Evolutionary conservation across 129 eudicot genomes (phyloP), one percentile per base, ranked within the genome.

Genomic region (carrot (Daucus carota)): DNA sequence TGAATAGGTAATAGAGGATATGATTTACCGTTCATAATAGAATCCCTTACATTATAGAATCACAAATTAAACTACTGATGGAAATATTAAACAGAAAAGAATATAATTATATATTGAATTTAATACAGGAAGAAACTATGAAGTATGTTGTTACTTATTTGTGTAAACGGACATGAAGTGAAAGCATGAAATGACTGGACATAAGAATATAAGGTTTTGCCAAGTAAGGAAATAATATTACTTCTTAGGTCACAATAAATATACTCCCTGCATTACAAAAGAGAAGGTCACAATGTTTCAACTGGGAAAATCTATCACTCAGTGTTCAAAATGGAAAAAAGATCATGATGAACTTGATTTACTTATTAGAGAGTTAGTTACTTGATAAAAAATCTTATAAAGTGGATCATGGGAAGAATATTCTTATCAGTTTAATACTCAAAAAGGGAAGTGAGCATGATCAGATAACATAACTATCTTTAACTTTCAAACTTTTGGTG

Each of bases 1-100:
- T 60, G 46, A 71, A 54, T 43, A 42, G 57, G 50, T 54, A 60
- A 84, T 8, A 31, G 28, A 70, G 43, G 42, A 42, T 22, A 26
- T 41, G 29, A 77, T 31, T 36, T 36, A 63, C 22, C 3, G 62
- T 31, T 28, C 17, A 31, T 24, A 28, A 29, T 18, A 28, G 20
- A n/a, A 29, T 28, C 69, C 32, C 11, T 24, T 12, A 11, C 69
- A 62, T 62, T 1, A 52, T 52, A 52, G 22, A 52, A 62, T 3
- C 28, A 62, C 18, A 62, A 10, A 10, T 62, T 17, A n/a, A 62
- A 24, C 16, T 28, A 62, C 17, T 14, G 1, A 28, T 62, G 11
- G 69, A 11, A 26, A 62, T 5, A 24, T 62, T 13, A 62, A 28
- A 62, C 18, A 62, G 20, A 62, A 60, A 60, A 24, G 17, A 26